phyloP scores from a whole-genome alignment of 1,139 yeast genomes.

The Debaryomyces subglobosus region DNA sequence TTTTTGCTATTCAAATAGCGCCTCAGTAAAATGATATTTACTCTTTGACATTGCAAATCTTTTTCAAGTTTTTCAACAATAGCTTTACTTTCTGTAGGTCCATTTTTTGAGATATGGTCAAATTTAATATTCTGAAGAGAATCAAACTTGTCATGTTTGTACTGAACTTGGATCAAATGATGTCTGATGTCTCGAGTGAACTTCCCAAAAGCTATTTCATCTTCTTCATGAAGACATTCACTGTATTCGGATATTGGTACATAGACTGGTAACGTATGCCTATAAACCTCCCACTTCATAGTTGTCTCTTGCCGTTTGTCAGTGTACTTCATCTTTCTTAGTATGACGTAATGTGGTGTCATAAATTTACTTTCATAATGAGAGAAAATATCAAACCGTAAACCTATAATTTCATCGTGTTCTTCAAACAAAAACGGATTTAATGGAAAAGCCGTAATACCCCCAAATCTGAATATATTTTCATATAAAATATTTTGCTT shows the following conservation, averaged over 20 bases:
- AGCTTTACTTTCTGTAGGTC: conserved; percentile 5
- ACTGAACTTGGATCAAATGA: conserved; percentile 27
- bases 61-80: conserved; percentile 20
- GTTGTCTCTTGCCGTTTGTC: conserved; percentile 15
- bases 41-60: conserved; percentile 31
- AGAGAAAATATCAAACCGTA: conserved; percentile 41
- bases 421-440: conserved; percentile 28
- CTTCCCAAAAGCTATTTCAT: conserved; percentile 1
- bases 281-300: conserved; percentile 33
- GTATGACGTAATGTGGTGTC: conserved; percentile 43
- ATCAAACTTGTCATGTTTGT: conserved; percentile 35
- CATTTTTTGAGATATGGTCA: conserved; percentile 13
- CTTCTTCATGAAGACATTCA: conserved; percentile 8
- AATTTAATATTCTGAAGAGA: conserved; percentile 17
- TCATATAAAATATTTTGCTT: conserved; percentile 41
- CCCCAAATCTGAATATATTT: conserved; percentile 41
- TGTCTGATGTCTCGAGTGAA: conserved; percentile 23
- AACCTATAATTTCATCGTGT: conserved; percentile 32
- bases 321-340: conserved; percentile 21
- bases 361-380: conserved; percentile 21
- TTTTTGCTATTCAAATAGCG: neutral
- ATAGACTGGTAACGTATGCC: conserved; percentile 42
- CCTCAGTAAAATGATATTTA: conserved; percentile 14
- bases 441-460: conserved; percentile 46
- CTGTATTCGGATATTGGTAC: conserved; percentile 22